Evolutionary conservation across 1,284 basidiomycete genomes (phyloP).

Genomic region (Cryptococcus jaspeensis): DNA sequence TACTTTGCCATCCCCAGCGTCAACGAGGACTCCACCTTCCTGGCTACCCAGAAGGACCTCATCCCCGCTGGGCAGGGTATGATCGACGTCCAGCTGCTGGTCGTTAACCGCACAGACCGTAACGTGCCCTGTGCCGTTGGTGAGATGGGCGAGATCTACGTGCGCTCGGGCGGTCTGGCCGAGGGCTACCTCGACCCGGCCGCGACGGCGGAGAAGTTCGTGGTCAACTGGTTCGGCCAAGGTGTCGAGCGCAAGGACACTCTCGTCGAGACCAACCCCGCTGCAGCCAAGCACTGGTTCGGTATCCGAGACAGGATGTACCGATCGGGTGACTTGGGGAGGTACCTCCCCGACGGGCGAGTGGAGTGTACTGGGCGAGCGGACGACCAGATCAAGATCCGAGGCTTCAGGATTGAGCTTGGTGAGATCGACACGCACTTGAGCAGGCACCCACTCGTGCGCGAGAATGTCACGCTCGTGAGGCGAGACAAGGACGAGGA

Average conservation of each 20-base stretch:
- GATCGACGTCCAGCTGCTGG: slow-evolving; percentile 95
- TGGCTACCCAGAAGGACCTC: slow-evolving; percentile 93
- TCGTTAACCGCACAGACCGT: slow-evolving; percentile 91
- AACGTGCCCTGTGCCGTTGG: slow-evolving; percentile 89
- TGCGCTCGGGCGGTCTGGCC: slow-evolving; percentile 91
- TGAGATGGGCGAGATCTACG: slow-evolving; percentile 98
- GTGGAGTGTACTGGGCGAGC: slow-evolving; percentile 98
- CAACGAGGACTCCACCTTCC: slow-evolving; percentile 80
- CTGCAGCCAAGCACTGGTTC: slow-evolving; percentile 77
- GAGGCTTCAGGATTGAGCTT: slow-evolving; percentile 97
- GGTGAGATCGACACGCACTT: slow-evolving; percentile 98
- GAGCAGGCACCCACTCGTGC: slow-evolving; percentile 85
- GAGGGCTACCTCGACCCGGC: slow-evolving; percentile 90
- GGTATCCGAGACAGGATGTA: slow-evolving; percentile 99
- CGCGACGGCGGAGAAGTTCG: slow-evolving; percentile 87
- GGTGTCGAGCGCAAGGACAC: slow-evolving; percentile 65
- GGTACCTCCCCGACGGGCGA: slow-evolving; percentile 87
- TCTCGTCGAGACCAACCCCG: slow-evolving; percentile 63
- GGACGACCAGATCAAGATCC: slow-evolving; percentile 99
- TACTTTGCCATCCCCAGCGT: slow-evolving; percentile 93
- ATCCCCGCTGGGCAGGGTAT: slow-evolving; percentile 98
- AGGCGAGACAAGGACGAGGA: slow-evolving; percentile 98
- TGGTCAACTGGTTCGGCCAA: slow-evolving; percentile 82
- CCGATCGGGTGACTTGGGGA: slow-evolving; percentile 91
- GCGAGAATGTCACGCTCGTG: slow-evolving; percentile 97